These are phyloP conservation scores for Sophora flavescens DNA, from an alignment of 306 rosid species.

Conservation along the genomic window DNA sequence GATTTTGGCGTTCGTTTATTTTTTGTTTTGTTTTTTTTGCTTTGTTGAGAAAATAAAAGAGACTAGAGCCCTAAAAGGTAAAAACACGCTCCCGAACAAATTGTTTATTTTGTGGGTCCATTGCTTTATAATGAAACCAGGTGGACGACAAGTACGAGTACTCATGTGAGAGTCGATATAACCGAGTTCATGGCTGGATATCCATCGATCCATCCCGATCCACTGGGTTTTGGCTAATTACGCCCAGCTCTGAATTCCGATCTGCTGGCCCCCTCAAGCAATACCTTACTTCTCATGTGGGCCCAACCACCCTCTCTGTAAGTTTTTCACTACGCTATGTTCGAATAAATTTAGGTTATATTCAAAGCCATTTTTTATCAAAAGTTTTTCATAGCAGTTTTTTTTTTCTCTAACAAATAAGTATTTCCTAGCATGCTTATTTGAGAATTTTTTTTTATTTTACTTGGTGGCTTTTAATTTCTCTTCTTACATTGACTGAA, in stretches of 20 bases:
- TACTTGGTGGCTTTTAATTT: neutral
- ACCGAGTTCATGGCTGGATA: constrained; percentile 86
- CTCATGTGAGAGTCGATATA: constrained; percentile 61
- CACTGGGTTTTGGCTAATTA: constrained; percentile 77
- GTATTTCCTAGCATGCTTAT: too few species aligned
- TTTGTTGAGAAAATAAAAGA: neutral
- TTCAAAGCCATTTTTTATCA: too few species aligned
- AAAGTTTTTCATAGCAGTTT: too few species aligned
- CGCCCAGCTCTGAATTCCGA: constrained; percentile 71
- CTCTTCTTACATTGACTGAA: neutral
- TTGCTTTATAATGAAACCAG: constrained; percentile 36
- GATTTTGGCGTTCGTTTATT: neutral
- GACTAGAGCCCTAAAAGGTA: neutral
- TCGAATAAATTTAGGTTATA: too few species aligned
- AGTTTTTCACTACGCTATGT: constrained; percentile 16
- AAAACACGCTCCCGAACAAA: neutral
- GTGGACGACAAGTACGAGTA: constrained; percentile 93
- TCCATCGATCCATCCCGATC: constrained; percentile 49
- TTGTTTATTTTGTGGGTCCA: neutral
- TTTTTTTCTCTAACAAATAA: too few species aligned
- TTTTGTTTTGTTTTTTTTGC: too few species aligned
- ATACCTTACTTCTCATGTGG: constrained; percentile 74
- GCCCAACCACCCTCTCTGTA: constrained; percentile 76
- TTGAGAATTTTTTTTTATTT: neutral
- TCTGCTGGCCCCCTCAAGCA: constrained; percentile 93